Evolutionary conservation across 371 early-diverging fungal species (phyloP), one percentile per base, ranked within the genome.

Genomic region (Rhizopus sp.): DNA sequence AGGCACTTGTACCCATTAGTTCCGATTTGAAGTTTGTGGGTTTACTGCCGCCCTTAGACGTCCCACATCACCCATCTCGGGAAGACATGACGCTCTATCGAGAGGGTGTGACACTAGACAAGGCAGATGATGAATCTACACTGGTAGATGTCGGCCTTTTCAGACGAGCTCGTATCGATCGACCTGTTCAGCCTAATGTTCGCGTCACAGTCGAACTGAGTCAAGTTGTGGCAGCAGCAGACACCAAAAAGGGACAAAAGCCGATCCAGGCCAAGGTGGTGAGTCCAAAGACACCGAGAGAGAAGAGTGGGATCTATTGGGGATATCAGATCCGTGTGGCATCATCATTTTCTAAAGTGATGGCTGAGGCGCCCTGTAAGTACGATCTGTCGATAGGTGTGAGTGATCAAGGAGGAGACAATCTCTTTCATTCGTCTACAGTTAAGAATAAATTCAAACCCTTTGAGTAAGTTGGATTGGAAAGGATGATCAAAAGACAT

Each of bases 341-440:
- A 3, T 76, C 78, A n/a, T 71, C 81, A 0, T 68, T 89, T 34
- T 81, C 82, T 45, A 75, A 84, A 56, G 82, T 88, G 4, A 77
- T 89, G 50, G 78, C 80, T 2, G 86, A 88, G 45, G 81, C 78
- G 49, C 78, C 87, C 0, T 88, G 73, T 56, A 63, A 82, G 70
- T 91, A 89, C 63, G 92, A 91, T 66, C 65, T 80, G 32, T 82
- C 82, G 0, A 74, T 91, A 46, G 90, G 92, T 51, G 82, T 86
- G 5, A 85, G 84, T 17, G 88, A 90, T 60, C 73, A 75, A 39
- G 86, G 82, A 32, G 70, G 63, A 10, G 53, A 73, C n/a, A 64
- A 76, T 23, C 52, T 86, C 47, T 75, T 75, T 23, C 58, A 56
- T 8, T 23, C 46, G 7, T 29, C 30, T 5, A 55, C 23, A 23